Evolutionary conservation across 164 flowering plant species (phyloP), one percentile per base, ranked within the genome.

Genomic region (Stephania yunnanensis): DNA sequence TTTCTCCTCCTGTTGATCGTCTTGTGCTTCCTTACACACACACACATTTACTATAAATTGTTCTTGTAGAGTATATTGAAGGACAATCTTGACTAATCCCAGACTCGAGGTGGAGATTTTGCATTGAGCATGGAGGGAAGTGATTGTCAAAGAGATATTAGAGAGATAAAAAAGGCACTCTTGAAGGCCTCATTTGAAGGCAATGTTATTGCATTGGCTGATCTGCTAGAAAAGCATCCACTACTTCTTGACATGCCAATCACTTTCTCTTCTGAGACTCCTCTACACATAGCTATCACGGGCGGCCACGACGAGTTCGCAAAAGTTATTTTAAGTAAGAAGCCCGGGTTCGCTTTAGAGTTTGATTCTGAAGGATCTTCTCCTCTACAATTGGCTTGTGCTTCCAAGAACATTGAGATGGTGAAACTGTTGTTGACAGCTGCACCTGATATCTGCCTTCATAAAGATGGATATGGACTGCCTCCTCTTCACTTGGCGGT

Each of bases 401-500:
- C 70, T 2, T 10, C 12, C 12, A 48, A 48, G 42, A 44, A 73
- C 15, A 7, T 64, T 46, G 75, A 73, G 1, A 73, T 65, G 58
- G 70, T 73, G 10, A 36, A 45, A 46, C 30, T 17, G 19, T 22
- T 73, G 55, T 20, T 73, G 19, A 17, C n/a, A 25, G 52, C 69
- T 22, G 50, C 61, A 42, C n/a, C 82, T 0, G 70, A 77, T 1
- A 46, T 45, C 58, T 84, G 84, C 42, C 46, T 64, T 0, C 55
- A 29, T 4, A 2, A 11, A 10, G 83, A 82, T 61, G 7, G 5
- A 11, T 75, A 77, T 53, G 83, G 83, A 6, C 75, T 78, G 52
- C 80, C 61, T 1, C 83, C 86, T 61, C 72, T 84, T 2, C 86
- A 84, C 9, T 22, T 79, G 17, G 84, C 84, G 0, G 80, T 78